Evolutionary conservation across 306 rosid species (phyloP).

Genomic region (Vigna hirtella): DNA sequence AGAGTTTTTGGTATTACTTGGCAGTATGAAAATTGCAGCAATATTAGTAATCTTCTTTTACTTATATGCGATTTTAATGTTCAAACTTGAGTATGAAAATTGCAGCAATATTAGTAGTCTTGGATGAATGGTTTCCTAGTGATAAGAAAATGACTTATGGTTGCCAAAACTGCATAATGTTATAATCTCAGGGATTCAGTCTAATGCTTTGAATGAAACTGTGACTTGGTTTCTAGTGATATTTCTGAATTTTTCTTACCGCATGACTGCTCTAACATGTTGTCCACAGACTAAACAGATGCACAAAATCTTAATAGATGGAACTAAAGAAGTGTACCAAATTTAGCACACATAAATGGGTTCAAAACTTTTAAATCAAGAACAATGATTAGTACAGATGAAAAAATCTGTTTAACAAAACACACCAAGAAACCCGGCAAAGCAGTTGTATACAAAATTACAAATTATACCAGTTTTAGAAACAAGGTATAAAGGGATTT

Average conservation of each 20-base stretch:
- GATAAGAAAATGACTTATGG: no score
- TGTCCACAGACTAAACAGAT: slow-evolving; percentile 13
- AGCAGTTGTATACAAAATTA: not conserved
- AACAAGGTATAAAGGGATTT: not conserved
- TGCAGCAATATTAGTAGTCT: no score
- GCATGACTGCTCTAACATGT: not conserved
- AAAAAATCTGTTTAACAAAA: no score
- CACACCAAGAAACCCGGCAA: slow-evolving; percentile 13
- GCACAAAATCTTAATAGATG: slow-evolving; percentile 31
- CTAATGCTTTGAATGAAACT: not conserved
- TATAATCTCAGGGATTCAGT: not conserved
- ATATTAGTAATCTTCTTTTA: not conserved
- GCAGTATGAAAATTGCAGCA: not conserved
- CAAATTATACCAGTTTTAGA: not conserved
- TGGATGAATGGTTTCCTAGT: no score
- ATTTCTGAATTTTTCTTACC: not conserved
- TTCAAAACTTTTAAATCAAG: slow-evolving; percentile 39
- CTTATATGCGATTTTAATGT: not conserved
- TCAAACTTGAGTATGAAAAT: not conserved
- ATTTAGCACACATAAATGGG: slow-evolving; percentile 29
- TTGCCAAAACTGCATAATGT: no score
- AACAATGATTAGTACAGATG: not conserved
- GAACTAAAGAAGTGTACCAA: slow-evolving; percentile 22
- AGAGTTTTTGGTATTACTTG: not conserved
- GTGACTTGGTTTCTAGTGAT: not conserved